phyloP scores from a whole-genome alignment of 345 rosid genomes.

The Sonneratia alba region DNA sequence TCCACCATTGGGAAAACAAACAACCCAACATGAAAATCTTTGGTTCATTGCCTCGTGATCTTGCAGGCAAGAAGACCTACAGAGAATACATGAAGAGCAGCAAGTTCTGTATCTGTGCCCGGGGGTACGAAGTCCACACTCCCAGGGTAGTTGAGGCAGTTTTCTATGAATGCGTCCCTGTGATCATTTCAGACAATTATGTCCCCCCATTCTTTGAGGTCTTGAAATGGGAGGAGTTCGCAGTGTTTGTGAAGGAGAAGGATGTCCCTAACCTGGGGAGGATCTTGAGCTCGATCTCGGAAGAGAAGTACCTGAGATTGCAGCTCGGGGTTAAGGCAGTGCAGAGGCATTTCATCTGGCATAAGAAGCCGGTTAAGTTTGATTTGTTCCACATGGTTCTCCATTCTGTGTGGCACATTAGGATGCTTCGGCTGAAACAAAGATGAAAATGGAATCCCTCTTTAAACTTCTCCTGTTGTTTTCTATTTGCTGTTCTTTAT shows the following conservation, averaged over 20 bases:
- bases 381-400: conserved; percentile 77
- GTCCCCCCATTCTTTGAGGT: conserved; percentile 86
- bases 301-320: conserved; percentile 53
- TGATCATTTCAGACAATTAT: conserved; percentile 80
- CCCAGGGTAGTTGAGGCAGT: conserved; percentile 83
- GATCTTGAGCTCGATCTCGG: conserved; percentile 54
- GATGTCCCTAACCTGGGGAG: conserved; percentile 57
- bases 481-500: not conserved
- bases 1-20: conserved; percentile 65
- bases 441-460: conserved; percentile 18
- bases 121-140: conserved; percentile 79
- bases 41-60: conserved; percentile 60
- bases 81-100: conserved; percentile 79
- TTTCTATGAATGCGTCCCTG: conserved; percentile 67
- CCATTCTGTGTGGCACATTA: conserved; percentile 71
- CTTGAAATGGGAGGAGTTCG: conserved; percentile 65
- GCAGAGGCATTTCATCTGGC: conserved; percentile 89
- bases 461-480: not conserved
- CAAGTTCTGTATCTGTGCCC: conserved; percentile 81
- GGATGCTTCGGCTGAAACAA: conserved; percentile 41
- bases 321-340: conserved; percentile 54
- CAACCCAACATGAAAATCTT: conserved; percentile 70
- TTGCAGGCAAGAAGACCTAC: conserved; percentile 47
- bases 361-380: conserved; percentile 54
- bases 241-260: conserved; percentile 71